Evolutionary conservation across 345 rosid genomes (phyloP).

Genomic region (Dimocarpus longan): DNA sequence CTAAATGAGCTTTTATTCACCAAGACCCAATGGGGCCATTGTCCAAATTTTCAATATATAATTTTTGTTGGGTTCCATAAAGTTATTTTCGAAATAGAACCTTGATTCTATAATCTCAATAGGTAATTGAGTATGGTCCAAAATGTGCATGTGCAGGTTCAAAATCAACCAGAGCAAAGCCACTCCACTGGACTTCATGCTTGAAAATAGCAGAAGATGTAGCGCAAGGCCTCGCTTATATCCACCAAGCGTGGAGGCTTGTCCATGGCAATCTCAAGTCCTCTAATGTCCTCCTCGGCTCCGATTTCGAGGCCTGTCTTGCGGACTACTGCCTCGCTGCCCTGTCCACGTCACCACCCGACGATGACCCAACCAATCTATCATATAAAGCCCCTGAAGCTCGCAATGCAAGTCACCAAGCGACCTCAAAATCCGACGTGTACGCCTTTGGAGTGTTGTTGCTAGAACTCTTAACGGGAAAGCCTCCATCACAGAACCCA

Average conservation of each 20-base stretch:
- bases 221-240: slow-evolving; percentile 90
- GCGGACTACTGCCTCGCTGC: slow-evolving; percentile 74
- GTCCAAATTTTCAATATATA: no score
- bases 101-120: no score
- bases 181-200: slow-evolving; percentile 95
- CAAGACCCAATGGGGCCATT: no score
- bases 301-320: slow-evolving; percentile 88
- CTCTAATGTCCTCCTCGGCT: slow-evolving; percentile 79
- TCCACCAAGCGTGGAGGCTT: slow-evolving; percentile 95
- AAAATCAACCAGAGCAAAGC: slow-evolving; percentile 77
- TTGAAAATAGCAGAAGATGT: slow-evolving; percentile 91
- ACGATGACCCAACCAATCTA: slow-evolving; percentile 39
- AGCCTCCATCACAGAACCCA: slow-evolving; percentile 66
- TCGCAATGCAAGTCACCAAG: slow-evolving; percentile 35
- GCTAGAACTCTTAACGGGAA: slow-evolving; percentile 82
- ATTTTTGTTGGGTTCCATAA: no score
- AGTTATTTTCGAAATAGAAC: no score
- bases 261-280: slow-evolving; percentile 93
- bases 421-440: slow-evolving; percentile 68
- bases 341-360: slow-evolving; percentile 33
- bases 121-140: background rate
- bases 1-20: no score
- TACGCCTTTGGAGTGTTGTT: slow-evolving; percentile 74
- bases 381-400: slow-evolving; percentile 70
- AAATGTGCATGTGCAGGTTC: slow-evolving; percentile 54